These are phyloP conservation scores for Alternaria tenuissima DNA, from an alignment of 2,329 filamentous ascomycete species.

Conservation along the genomic window DNA sequence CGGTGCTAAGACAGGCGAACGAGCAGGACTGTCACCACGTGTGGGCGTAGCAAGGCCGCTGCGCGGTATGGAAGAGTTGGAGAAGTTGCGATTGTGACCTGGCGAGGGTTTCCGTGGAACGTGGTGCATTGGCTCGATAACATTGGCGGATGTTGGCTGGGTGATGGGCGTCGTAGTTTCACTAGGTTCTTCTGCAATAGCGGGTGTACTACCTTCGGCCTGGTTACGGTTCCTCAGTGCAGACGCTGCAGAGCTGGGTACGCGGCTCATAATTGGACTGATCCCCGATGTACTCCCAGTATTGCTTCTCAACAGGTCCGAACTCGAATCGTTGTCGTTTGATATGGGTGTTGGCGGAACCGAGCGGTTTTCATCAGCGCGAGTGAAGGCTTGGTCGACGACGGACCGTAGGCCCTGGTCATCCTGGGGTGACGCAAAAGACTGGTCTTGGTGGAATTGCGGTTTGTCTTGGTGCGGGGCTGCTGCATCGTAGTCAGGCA, in stretches of 20 bases:
- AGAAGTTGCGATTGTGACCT: conserved; percentile 52
- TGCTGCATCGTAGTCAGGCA: conserved; percentile 53
- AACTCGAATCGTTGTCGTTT: conserved; percentile 50
- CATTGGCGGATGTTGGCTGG: conserved; percentile 43
- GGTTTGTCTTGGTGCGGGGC: conserved; percentile 15
- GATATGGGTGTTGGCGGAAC: conserved; percentile 63
- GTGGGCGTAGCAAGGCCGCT: conserved; percentile 67
- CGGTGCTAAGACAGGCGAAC: conserved; percentile 62
- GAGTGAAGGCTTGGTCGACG: conserved; percentile 72
- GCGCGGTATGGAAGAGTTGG: conserved; percentile 51
- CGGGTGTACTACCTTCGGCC: conserved; percentile 57
- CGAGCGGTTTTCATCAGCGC: conserved; percentile 62
- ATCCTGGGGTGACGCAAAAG: conserved; percentile 28
- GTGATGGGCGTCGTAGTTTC: conserved; percentile 48
- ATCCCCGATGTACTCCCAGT: conserved; percentile 70
- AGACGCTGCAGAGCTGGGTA: conserved; percentile 56
- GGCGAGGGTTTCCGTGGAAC: conserved; percentile 49
- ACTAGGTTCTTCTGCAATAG: conserved; percentile 64
- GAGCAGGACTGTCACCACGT: conserved; percentile 68
- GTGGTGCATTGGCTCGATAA: conserved; percentile 37
- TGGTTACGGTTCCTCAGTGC: conserved; percentile 50
- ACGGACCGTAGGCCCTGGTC: conserved; percentile 54
- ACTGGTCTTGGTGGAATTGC: conserved; percentile 16
- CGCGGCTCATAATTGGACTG: conserved; percentile 70
- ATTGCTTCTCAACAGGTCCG: conserved; percentile 64